Percentiles rank a stretch among this genome's conserved stretches.
These are phyloP conservation scores for Ophiosphaerella herpotricha DNA, from an alignment of 2,329 filamentous ascomycete species.

Conservation along the genomic window DNA sequence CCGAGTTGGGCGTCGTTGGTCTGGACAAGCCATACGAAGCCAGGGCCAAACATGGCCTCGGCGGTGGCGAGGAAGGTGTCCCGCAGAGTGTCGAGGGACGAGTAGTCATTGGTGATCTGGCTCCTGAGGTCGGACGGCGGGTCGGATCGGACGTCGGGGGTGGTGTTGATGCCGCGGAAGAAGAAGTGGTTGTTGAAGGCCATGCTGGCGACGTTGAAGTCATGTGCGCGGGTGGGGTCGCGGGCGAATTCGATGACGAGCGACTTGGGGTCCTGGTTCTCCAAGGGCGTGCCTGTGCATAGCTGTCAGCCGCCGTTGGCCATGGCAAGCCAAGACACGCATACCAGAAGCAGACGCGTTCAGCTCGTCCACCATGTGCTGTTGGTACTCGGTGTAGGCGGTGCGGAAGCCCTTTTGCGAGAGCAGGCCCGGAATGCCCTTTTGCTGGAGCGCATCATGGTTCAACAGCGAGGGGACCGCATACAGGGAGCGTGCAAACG, in stretches of 20 bases:
- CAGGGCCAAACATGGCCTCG: slow-evolving; percentile 90
- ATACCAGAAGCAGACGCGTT: slow-evolving; percentile 75
- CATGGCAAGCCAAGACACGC: not conserved
- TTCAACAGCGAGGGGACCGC: slow-evolving; percentile 56
- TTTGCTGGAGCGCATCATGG: slow-evolving; percentile 49
- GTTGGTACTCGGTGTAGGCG: slow-evolving; percentile 84
- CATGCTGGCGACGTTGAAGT: slow-evolving; percentile 98
- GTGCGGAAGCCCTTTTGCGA: slow-evolving; percentile 70
- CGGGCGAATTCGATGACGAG: slow-evolving; percentile 78
- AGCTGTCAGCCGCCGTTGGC: slow-evolving; percentile 4
- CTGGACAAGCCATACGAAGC: slow-evolving; percentile 91
- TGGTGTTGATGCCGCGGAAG: slow-evolving; percentile 63
- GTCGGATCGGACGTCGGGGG: slow-evolving; percentile 26
- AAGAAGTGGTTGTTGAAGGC: slow-evolving; percentile 90
- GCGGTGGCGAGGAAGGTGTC: slow-evolving; percentile 81
- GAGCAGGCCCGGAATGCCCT: slow-evolving; percentile 73
- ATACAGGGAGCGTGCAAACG: slow-evolving; percentile 43
- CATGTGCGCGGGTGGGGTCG: slow-evolving; percentile 73
- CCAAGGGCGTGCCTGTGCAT: slow-evolving; percentile 64
- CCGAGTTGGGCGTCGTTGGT: slow-evolving; percentile 50
- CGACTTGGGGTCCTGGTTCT: slow-evolving; percentile 64
- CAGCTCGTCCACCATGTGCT: slow-evolving; percentile 72
- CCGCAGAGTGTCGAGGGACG: slow-evolving; percentile 80
- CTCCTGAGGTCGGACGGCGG: slow-evolving; percentile 57
- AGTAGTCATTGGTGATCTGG: slow-evolving; percentile 73